These are phyloP conservation scores for Salpingoeca rosetta DNA, from an alignment of 78 protist species.

Conservation along the genomic window DNA sequence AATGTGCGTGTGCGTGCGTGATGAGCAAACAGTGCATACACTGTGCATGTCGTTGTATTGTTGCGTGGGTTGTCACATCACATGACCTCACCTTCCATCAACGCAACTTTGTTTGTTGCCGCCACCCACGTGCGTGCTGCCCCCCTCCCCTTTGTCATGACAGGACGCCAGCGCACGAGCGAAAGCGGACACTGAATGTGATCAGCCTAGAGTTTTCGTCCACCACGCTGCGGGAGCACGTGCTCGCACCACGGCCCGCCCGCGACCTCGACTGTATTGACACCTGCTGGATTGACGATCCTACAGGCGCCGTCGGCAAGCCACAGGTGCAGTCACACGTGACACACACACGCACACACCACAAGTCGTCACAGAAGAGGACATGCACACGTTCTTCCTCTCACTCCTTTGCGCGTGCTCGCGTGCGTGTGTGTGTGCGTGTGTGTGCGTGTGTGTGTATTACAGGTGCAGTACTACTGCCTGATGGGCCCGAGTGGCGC, in stretches of 20 bases:
- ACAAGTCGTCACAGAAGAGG: neutral
- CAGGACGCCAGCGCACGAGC: constrained; percentile 4
- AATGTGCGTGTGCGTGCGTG: neutral
- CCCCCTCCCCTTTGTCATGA: too few relatives aligned
- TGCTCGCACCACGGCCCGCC: constrained; percentile 11
- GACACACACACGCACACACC: neutral
- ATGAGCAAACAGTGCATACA: neutral
- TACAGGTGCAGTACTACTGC: constrained; percentile 18
- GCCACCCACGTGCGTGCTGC: too few relatives aligned
- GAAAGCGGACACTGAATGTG: neutral
- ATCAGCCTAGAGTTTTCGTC: constrained; percentile 12
- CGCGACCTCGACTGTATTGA: constrained; percentile 24
- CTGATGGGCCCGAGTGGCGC: constrained; percentile 17
- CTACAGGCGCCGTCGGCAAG: neutral
- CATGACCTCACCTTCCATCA: too few relatives aligned
- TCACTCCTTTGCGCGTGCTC: neutral
- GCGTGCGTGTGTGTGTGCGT: neutral
- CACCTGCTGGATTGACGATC: constrained; percentile 3
- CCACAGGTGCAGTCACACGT: neutral
- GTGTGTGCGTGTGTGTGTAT: neutral
- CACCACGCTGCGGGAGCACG: constrained; percentile 1
- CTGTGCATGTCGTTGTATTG: neutral
- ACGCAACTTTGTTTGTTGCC: too few relatives aligned
- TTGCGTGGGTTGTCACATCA: too few relatives aligned
- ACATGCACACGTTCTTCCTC: neutral